Base-by-base conservation (phyloP, 73 alveolate genomes). In the Vitrella brassicaformis region DNA sequence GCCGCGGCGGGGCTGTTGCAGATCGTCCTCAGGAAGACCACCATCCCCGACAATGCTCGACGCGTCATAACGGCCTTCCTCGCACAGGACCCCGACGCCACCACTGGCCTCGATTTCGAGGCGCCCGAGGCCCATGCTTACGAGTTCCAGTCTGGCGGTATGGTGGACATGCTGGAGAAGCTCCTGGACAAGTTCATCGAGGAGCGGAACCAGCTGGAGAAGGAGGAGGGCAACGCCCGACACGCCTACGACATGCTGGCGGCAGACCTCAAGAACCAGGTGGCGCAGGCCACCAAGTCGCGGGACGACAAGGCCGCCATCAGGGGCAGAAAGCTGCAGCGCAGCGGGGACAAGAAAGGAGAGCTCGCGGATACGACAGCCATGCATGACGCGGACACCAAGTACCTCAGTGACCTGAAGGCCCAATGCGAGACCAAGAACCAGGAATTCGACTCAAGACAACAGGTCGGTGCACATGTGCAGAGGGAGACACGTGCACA, bases 311-410 rank as follows among this genome's bases (percentile, higher is more conserved):
- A 56, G 69, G 18, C 28, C 7, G 69, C 69, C 26, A n/a, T 1
- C 69, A 56, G 18, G 69, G 69, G 30, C 28, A 22, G 10, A 4
- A n/a, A 8, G 1, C 28, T 56, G 25, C 29, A 56, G 28, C 7
- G 7, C 10, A n/a, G 27, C 28, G 69, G 30, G 26, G 69, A 56
- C 29, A 25, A 4, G 4, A n/a, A 56, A n/a, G 28, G 29, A 8
- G 28, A 18, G 25, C 69, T 56, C 28, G 28, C 69, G 27, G 69
- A 56, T 4, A 56, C 69, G 4, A 45, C 65, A 9, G 19, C 65
- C 65, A 39, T 31, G 76, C 73, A 27, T 70, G 81, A 70, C 31
- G 75, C 28, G 46, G 83, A 76, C 32, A 39, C 56, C 56, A 76
- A 76, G 83, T 76, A 67, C 76, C 14, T 28, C 30, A 27, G 29